These are phyloP conservation scores for Westerdykella sp. DNA, from an alignment of 2,329 filamentous ascomycete species.

Conservation along the genomic window DNA sequence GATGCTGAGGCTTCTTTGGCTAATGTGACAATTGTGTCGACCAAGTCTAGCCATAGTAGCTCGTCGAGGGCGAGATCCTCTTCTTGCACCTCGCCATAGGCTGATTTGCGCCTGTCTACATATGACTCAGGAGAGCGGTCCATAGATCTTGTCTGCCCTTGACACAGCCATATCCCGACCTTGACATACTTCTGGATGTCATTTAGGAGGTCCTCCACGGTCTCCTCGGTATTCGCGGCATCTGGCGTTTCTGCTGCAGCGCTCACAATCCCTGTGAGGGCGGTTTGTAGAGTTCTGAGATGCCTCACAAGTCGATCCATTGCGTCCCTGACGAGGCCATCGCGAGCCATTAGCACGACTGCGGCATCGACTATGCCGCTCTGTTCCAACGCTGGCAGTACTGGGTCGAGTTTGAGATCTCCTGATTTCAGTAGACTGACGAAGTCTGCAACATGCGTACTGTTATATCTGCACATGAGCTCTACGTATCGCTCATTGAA, in stretches of 20 bases:
- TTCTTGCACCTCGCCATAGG: constrained; percentile 44
- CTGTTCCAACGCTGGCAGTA: constrained; percentile 82
- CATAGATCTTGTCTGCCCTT: constrained; percentile 66
- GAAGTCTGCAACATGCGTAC: constrained; percentile 77
- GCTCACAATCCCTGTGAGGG: constrained; percentile 67
- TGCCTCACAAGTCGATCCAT: constrained; percentile 83
- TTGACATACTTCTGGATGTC: constrained; percentile 83
- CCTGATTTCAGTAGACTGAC: constrained; percentile 68
- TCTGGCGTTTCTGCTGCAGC: constrained; percentile 54
- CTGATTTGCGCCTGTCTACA: constrained; percentile 32
- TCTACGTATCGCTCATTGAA: constrained; percentile 81
- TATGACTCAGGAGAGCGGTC: constrained; percentile 34
- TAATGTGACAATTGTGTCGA: constrained; percentile 55
- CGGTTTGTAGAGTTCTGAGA: constrained; percentile 70
- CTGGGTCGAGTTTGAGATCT: constrained; percentile 69
- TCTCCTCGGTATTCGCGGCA: constrained; percentile 54
- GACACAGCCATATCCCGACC: constrained; percentile 93
- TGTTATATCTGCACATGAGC: constrained; percentile 82
- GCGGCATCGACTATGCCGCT: constrained; percentile 89
- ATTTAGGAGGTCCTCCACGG: constrained; percentile 66
- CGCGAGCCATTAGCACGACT: constrained; percentile 80
- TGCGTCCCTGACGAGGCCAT: constrained; percentile 74
- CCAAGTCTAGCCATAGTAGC: constrained; percentile 59
- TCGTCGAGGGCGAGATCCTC: constrained; percentile 56
- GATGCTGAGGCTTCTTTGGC: constrained; percentile 43